Base-by-base conservation (phyloP, 1,284 basidiomycete genomes). In the Boletus semigastroideus region DNA sequence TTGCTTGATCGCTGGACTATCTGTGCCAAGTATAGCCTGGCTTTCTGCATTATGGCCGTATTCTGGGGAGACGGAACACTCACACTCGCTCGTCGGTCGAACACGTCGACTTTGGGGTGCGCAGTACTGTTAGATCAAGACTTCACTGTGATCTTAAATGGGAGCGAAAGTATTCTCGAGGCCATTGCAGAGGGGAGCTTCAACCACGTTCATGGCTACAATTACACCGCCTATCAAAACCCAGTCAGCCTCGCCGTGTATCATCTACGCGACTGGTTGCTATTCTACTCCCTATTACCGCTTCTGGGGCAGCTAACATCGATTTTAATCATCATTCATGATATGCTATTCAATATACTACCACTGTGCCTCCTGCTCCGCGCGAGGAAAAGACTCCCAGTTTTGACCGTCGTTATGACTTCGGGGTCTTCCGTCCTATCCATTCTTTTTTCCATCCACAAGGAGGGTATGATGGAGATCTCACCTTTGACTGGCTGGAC, bases 131-230 rank as follows among this genome's bases (percentile, higher is more conserved):
- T 53, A n/a, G 51, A 54, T 22, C 27, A 42, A 19, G 45, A 43
- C 19, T 43, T 48, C 10, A 25, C 37, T 10, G 16, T 54, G 5
- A 7, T 53, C 19, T n/a, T 53, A 28, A 40, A 20, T 4, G 51
- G 51, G 27, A 12, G 13, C 14, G 41, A 44, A 6, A 44, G 25
- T 8, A 14, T 47, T 2, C 37, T 47, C 8, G 45, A 53, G 27
- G 50, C 50, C 11, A 22, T 54, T 16, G 17, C 44, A 12, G 44
- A 53, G 36, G 22, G 40, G 5, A 34, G 33, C 33, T 46, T 52
- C 34, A 38, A 25, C 14, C 34, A 22, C 22, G 22, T 22, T 22
- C 22, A 22, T 22, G 22, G 22, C 22, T 22, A 22, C 22, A 22
- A 22, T 22, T 22, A 22, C 22, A 22, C 22, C 5, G 22, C 22